Base-by-base conservation (phyloP, 257 asterid genomes). In the Solanum boliviense region DNA sequence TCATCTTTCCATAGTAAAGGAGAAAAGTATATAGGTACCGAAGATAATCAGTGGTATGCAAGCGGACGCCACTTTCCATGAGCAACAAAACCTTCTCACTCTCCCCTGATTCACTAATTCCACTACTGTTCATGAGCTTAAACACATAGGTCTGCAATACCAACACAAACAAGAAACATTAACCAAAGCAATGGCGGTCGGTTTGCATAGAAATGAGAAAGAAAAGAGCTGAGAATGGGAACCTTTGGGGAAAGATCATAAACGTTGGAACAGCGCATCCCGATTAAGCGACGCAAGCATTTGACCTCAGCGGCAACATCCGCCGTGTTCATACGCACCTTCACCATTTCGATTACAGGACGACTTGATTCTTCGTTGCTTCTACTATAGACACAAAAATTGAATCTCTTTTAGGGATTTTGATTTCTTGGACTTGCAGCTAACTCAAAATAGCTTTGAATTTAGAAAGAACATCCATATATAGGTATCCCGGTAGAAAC, bases 291-390 rank as follows among this genome's bases (percentile, higher is more conserved):
- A 87, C 99, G 98, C 89, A 97, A 93, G 87, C 98, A 97, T 93
- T 95, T 97, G 56, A 97, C 98, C 94, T 97, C 98, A 84, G 99
- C 99, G 91, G 98, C 98, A 93, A 97, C 99, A 88, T 97, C 99
- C 68, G 99, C 99, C 35, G 98, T 95, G 92, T 97, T 97, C 99
- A 97, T 97, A 87, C 99, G 97, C 52, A 95, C 98, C 95, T 97
- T 97, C 95, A 97, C 99, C 99, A 97, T 97, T 90, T 52, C 32
- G 15, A 68, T 23, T 15, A n/a, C 58, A n/a, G 5, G 18, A 35
- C 52, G 18, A 35, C 82, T 35, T 21, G 29, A 74, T 36, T 74
- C 31, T 35, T 21, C 31, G 39, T 71, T 32, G 36, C 48, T 73
- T 73, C 83, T n/a, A 20, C 16, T 20, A 5, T 73, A 23, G 27